Base-by-base conservation (phyloP, 2,329 filamentous ascomycete genomes). In the Fusarium newnesense region DNA sequence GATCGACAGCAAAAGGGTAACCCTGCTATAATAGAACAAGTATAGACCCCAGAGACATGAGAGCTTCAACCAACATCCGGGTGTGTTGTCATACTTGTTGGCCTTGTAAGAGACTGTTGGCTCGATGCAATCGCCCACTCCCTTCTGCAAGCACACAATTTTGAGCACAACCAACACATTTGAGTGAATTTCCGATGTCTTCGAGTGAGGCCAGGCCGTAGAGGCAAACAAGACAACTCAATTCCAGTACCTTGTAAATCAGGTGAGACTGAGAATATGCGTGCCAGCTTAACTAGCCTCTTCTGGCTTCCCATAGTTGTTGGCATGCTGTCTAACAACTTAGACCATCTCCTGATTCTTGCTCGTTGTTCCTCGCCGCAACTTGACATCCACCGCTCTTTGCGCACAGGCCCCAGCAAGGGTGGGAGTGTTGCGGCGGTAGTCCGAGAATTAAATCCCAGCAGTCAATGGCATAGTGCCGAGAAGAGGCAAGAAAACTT, bases 251-350 rank as follows among this genome's bases (percentile, higher is more conserved):
- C 21, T 39, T 65, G 53, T 44, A 50, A 46, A 75, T 77, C 76
- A 78, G 74, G 76, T 77, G 76, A 78, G 76, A 64, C 58, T 42
- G 42, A 34, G 37, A 52, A 59, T 58, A 73, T 77, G 76, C 76
- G 63, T 67, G 73, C 58, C 68, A 67, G 63, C 42, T 39, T 64
- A 57, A 39, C 61, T 58, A 46, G 59, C 44, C 40, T 60, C 26
- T 57, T 59, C 40, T 36, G 34, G 18, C 46, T 49, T 58, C 53
- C 53, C 53, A 63, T 42, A 64, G 54, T 36, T 60, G 64, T 75
- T 71, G 63, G 57, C 49, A 36, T 30, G 57, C 28, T 28, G 30
- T 66, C 40, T 36, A 50, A 64, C 34, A 53, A 57, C 42, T 64
- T 43, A 50, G 58, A 28, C 30, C 28, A 46, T 60, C 49, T 66